Base-by-base conservation (phyloP, 768 basidiomycete species). In the Inosperma sp. region DNA sequence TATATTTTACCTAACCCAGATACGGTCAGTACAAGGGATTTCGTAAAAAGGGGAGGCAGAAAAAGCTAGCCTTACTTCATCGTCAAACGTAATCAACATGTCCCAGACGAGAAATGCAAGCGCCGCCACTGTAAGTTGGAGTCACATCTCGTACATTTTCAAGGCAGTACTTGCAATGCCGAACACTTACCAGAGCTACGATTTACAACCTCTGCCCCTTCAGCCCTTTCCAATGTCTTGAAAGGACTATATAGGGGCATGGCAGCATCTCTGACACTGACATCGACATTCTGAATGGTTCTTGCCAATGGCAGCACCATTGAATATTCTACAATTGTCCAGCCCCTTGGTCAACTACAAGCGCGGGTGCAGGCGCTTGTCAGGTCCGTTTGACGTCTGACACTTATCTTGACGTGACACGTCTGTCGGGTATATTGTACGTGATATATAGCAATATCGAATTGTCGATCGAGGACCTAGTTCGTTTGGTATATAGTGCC, bases 71-170 rank as follows among this genome's bases (percentile, higher is more conserved):
- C 64, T 33, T 50, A 72, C 69, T 64, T 75, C 75, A 45, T 71
- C 69, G 43, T 68, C 68, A 25, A 67, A 52, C 6, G 73, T 74
- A 26, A 74, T 64, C 25, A 66, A 43, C 12, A 74, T 70, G 51
- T 76, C 74, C 66, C 72, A 76, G 9, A 67, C 49, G 16, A 75
- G 63, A 49, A 73, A 72, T 5, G 65, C 54, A 31, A 72, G 56
- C 2, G 72, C 61, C 5, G 68, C 68, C 22, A 71, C 72, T 73
- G 48, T 31, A 9, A 43, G 21, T 33, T 35, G 26, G 9, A 45
- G 23, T 13, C 33, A 19, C 33, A 56, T n/a, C n/a, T n/a, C n/a
- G n/a, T n/a, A 34, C 57, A 35, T 31, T 41, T 21, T 8, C 47
- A 19, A 16, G 14, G 13, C 25, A 17, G 14, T 31, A 23, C 26